These are phyloP conservation scores for Russula olivacea DNA, from an alignment of 768 basidiomycete species.

Conservation along the genomic window DNA sequence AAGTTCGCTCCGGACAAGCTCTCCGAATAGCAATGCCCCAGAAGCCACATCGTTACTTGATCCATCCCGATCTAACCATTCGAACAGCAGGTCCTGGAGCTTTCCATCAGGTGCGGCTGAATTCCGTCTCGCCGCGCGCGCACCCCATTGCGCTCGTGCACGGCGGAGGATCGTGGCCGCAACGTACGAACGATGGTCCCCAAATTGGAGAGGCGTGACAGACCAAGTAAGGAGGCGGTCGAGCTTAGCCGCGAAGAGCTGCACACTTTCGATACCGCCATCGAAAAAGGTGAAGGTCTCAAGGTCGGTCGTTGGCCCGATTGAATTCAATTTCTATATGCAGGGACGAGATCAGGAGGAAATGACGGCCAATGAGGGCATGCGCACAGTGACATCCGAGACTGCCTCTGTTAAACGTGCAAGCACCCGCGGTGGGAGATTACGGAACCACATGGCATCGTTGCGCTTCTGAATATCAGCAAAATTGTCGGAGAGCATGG, in stretches of 20 bases:
- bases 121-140: conserved; percentile 58
- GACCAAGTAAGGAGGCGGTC: conserved; percentile 75
- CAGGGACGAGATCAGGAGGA: not conserved
- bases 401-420: conserved; percentile 59
- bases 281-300: conserved; percentile 53
- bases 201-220: conserved; percentile 74
- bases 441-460: conserved; percentile 71
- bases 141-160: conserved; percentile 56
- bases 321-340: conserved; percentile 66
- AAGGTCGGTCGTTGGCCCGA: conserved; percentile 60
- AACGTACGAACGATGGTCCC: conserved; percentile 73
- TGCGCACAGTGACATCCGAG: conserved; percentile 42
- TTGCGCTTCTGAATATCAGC: conserved; percentile 71
- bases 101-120: conserved; percentile 53
- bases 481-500: conserved; percentile 51
- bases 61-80: conserved; percentile 71
- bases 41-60: conserved; percentile 49
- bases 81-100: conserved; percentile 71
- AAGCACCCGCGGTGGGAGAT: conserved; percentile 55
- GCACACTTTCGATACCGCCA: conserved; percentile 31
- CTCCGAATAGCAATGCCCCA: conserved; percentile 65
- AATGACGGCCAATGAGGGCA: not conserved
- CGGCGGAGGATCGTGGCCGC: conserved; percentile 61
- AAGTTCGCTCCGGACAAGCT: conserved; percentile 60
- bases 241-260: conserved; percentile 57